These are phyloP conservation scores for Pseudonitzschia delicatissima DNA, from an alignment of 108 stramenopile species.

Conservation along the genomic window DNA sequence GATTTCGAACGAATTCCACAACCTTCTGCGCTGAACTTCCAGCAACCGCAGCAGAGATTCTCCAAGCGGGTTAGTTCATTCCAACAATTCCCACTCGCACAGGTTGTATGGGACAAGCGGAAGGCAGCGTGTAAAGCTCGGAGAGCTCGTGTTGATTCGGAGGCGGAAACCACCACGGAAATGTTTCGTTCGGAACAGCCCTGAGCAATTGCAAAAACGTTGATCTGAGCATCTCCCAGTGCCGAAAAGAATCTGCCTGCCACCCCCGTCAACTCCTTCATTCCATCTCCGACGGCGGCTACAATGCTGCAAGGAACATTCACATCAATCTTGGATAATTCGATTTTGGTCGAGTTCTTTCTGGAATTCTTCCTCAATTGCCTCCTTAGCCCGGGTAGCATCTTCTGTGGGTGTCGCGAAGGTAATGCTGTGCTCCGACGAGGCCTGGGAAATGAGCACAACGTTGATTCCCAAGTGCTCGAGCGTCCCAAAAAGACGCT, in stretches of 20 bases:
- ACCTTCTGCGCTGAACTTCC: slow-evolving; percentile 47
- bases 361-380: slow-evolving; percentile 75
- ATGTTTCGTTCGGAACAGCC: slow-evolving; percentile 83
- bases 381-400: slow-evolving; percentile 54
- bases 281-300: slow-evolving; percentile 89
- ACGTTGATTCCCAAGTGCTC: slow-evolving; percentile 70
- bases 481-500: slow-evolving; percentile 72
- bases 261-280: slow-evolving; percentile 72
- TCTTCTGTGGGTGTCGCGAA: slow-evolving; percentile 62
- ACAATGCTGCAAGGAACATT: slow-evolving; percentile 78
- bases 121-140: slow-evolving; percentile 87
- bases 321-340: slow-evolving; percentile 55
- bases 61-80: slow-evolving; percentile 59
- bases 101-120: slow-evolving; percentile 61
- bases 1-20: slow-evolving; percentile 56
- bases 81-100: slow-evolving; percentile 70
- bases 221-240: slow-evolving; percentile 82
- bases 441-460: slow-evolving; percentile 85
- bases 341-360: slow-evolving; percentile 56
- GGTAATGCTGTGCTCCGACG: slow-evolving; percentile 83
- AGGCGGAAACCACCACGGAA: slow-evolving; percentile 63
- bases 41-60: slow-evolving; percentile 56
- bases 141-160: slow-evolving; percentile 74
- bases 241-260: slow-evolving; percentile 84
- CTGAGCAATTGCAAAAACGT: slow-evolving; percentile 83